These are phyloP conservation scores for Suhomyces guaymorum DNA, from an alignment of 1,139 yeast genomes.

Conservation along the genomic window DNA sequence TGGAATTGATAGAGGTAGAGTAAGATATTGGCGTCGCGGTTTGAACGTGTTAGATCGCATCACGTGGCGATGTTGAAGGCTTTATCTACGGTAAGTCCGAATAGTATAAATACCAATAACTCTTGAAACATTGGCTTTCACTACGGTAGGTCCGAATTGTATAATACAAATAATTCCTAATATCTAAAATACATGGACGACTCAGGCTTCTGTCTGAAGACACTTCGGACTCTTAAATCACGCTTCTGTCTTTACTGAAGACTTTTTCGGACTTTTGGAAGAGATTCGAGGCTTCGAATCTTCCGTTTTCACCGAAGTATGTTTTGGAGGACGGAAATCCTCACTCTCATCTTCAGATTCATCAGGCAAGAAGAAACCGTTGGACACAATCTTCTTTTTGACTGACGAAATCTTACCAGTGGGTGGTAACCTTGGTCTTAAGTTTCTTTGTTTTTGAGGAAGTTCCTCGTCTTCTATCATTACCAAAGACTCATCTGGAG, in stretches of 20 bases:
- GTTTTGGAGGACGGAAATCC: background rate
- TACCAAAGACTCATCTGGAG: slow-evolving; percentile 41
- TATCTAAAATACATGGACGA: background rate
- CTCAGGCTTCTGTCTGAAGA: no score
- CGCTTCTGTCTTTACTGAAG: slow-evolving; percentile 6
- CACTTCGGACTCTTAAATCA: no score
- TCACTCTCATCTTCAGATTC: slow-evolving; percentile 6
- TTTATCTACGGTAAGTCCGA: no score
- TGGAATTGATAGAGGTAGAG: no score
- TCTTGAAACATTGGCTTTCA: no score
- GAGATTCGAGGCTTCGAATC: slow-evolving; percentile 1
- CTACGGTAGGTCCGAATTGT: no score
- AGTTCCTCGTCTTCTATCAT: slow-evolving; percentile 78
- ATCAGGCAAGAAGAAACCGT: slow-evolving; percentile 49
- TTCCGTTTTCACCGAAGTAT: slow-evolving; percentile 1
- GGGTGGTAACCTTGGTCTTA: slow-evolving; percentile 88
- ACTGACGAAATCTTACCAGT: slow-evolving; percentile 80
- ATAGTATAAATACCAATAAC: no score
- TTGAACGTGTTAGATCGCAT: slow-evolving; percentile 7
- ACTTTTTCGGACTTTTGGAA: slow-evolving; percentile 10
- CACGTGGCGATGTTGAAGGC: slow-evolving; percentile 4
- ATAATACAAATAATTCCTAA: background rate
- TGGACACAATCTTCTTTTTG: slow-evolving; percentile 61
- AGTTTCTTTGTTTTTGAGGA: slow-evolving; percentile 75
- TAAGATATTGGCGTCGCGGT: no score